Evolutionary conservation across 1,284 basidiomycete genomes (phyloP), one percentile per base, ranked within the genome.

Genomic region (Rhodotorula sp.): DNA sequence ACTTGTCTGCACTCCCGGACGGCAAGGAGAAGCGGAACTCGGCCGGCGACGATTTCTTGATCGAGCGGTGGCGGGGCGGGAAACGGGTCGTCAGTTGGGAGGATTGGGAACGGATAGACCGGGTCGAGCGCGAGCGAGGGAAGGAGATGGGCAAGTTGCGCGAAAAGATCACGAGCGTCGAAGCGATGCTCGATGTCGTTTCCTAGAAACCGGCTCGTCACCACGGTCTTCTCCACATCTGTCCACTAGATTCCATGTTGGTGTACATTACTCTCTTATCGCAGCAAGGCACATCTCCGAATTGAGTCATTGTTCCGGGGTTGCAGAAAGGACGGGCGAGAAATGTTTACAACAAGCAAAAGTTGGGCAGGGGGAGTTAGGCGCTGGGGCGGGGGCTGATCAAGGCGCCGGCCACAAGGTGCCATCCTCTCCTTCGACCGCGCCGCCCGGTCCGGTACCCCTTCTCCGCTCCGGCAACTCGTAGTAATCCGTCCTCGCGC

Each of bases 1-100:
- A 93, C 66, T 52, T 77, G 46, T 26, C 65, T 23, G 7, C 68
- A 16, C 10, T 49, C 6, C 26, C 47, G 7, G 43, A 15, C 3
- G 43, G 20, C 6, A 56, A 43, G 26, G 63, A 31, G 54, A 54
- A 57, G 49, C 48, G 52, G 26, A 29, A 16, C 26, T 31, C 54
- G 54, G 54, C 54, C 26, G 54, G 54, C 3, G 52, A 46, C 5
- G 34, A n/a, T 12, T 52, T 63, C 3, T 26, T 57, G 23, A 65
- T 69, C 29, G 74, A 76, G 31, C n/a, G 52, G 39, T 26, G 57
- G 18, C 39, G 72, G 16, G 66, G 67, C 21, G 59, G 46, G 2
- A 62, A 60, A 49, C 56, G 59, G 7, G 56, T 75, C 15, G 76
- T 79, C 1, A 68, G 57, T 39, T 79, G 79, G 79, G 52, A 70